phyloP scores from a whole-genome alignment of 169 alveolate genomes.

The Plasmodium vivax region DNA sequence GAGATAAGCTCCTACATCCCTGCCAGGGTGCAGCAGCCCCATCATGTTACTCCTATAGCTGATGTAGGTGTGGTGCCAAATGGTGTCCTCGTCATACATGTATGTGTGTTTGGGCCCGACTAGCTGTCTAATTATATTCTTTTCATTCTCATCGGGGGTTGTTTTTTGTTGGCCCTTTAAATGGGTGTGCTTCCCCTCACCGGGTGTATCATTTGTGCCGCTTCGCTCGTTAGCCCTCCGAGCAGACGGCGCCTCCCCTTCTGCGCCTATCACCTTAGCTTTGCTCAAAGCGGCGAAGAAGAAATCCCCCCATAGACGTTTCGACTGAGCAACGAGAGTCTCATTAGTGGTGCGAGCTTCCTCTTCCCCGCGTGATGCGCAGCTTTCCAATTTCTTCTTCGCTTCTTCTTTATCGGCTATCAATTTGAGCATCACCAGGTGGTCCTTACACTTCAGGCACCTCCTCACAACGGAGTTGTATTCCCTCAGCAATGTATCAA shows the following conservation, averaged over 20 bases:
- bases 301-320: background rate
- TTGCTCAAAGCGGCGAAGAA: constrained; percentile 23
- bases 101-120: background rate
- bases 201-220: background rate
- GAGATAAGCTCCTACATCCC: background rate
- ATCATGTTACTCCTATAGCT: constrained; percentile 31
- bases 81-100: background rate
- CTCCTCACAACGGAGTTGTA: constrained; percentile 20
- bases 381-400: background rate
- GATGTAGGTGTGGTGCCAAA: background rate
- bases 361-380: background rate
- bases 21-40: background rate
- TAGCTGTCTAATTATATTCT: constrained; percentile 11
- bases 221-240: background rate
- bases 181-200: background rate
- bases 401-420: background rate
- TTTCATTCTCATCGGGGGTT: constrained; percentile 13
- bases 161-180: background rate
- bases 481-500: background rate
- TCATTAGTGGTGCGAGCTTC: background rate
- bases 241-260: background rate
- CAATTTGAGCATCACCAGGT: background rate
- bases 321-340: background rate
- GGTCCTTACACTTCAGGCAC: constrained; percentile 45
- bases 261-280: constrained; percentile 21